phyloP scores from a whole-genome alignment of 345 rosid species.

The Eucalyptus erythrocorys region DNA sequence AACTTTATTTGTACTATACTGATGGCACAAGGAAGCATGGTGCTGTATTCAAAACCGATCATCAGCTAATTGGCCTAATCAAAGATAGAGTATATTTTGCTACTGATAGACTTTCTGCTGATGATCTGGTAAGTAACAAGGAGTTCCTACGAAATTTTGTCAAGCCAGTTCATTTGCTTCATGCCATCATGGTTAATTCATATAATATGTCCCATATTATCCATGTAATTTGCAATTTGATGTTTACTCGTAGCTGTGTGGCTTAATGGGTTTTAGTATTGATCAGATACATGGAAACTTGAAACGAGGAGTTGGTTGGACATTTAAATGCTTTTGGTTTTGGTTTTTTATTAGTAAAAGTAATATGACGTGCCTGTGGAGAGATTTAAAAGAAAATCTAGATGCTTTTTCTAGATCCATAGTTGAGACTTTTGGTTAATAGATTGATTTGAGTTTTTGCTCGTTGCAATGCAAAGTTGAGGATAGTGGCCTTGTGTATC shows the following conservation, averaged over 20 bases:
- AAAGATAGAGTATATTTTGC: not conserved
- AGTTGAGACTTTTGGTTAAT: too few relatives aligned
- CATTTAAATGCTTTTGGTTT: not conserved
- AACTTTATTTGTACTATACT: not conserved
- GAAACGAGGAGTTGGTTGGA: not conserved
- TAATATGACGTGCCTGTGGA: too few relatives aligned
- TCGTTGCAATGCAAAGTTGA: not conserved
- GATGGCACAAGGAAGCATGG: not conserved
- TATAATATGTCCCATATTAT: not conserved
- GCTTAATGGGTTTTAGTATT: not conserved
- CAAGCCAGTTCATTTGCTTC: not conserved
- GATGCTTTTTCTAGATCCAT: too few relatives aligned
- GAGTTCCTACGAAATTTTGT: not conserved
- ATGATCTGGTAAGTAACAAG: not conserved
- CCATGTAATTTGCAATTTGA: not conserved
- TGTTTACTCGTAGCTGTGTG: not conserved
- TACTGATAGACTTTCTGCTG: not conserved
- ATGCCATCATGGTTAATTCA: accelerated
- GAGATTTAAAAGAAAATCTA: too few relatives aligned
- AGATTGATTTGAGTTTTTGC: too few relatives aligned
- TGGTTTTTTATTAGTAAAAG: too few relatives aligned
- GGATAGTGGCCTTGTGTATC: not conserved
- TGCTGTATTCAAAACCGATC: not conserved
- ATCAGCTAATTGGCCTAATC: not conserved
- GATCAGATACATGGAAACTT: not conserved